Conservation (phyloP, 1,284 basidiomycete genomes). For the Agroathelia rolfsii region DNA sequence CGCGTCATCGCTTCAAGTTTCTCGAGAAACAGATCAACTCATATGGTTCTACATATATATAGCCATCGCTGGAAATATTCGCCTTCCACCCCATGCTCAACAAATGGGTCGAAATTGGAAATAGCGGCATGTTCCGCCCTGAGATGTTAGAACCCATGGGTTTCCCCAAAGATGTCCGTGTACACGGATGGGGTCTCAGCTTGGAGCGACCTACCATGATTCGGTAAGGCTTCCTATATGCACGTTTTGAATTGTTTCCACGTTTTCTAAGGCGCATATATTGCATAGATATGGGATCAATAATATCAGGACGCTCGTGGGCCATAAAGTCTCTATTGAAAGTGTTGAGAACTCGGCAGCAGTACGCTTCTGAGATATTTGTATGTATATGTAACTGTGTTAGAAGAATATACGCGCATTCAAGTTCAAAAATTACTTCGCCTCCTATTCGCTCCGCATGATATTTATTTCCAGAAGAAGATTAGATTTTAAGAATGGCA, state of each 20-base stretch:
- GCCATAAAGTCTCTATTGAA: slow-evolving; percentile 92
- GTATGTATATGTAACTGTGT: neutral
- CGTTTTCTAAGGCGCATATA: slow-evolving; percentile 4
- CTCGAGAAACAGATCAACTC: slow-evolving; percentile 1
- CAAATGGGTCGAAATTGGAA: slow-evolving; percentile 94
- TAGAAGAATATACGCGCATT: too few species aligned
- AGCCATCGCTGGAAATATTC: slow-evolving; percentile 99
- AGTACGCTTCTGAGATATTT: slow-evolving; percentile 62
- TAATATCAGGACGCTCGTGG: slow-evolving; percentile 94
- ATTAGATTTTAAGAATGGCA: neutral
- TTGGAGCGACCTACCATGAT: slow-evolving; percentile 99
- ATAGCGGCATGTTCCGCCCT: slow-evolving; percentile 98
- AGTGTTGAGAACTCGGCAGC: slow-evolving; percentile 84
- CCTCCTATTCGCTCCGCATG: too few species aligned
- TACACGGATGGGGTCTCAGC: slow-evolving; percentile 94
- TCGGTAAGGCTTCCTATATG: slow-evolving; percentile 44
- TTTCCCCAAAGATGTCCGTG: slow-evolving; percentile 92
- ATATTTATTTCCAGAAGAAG: too few species aligned
- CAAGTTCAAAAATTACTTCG: too few species aligned
- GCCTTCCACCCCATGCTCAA: slow-evolving; percentile 92
- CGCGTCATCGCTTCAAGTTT: slow-evolving; percentile 14
- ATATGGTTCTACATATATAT: slow-evolving; percentile 2
- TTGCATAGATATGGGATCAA: slow-evolving; percentile 69
- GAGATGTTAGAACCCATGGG: slow-evolving; percentile 99
- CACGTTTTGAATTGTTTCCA: too few species aligned